phyloP scores from a whole-genome alignment of 495 filamentous ascomycete species.

The Penicillium goetzii region DNA sequence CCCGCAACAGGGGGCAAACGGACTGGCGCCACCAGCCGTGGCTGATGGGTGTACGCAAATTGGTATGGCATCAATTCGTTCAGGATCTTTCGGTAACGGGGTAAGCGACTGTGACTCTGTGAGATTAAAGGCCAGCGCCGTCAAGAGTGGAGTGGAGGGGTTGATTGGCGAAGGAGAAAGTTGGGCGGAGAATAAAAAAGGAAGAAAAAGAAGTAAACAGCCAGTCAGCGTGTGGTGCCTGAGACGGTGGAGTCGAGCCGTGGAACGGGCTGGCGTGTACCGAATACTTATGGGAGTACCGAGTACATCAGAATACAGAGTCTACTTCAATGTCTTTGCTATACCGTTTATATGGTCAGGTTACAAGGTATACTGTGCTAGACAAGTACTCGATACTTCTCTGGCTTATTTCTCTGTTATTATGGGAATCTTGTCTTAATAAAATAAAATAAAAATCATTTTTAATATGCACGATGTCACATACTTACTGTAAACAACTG shows the following conservation, averaged over 20 bases:
- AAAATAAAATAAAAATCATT: too few relatives aligned
- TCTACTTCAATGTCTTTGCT: too few relatives aligned
- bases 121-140: constrained; percentile 11
- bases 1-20: background rate
- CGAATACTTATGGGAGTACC: background rate
- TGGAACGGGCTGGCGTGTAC: background rate
- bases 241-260: constrained; percentile 15
- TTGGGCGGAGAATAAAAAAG: background rate
- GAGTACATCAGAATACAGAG: too few relatives aligned
- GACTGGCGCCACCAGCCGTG: constrained; percentile 1
- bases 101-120: background rate
- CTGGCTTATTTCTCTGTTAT: too few relatives aligned
- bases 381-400: background rate
- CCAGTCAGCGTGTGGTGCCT: constrained; percentile 19
- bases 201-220: background rate
- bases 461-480: background rate
- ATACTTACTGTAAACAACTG: too few relatives aligned
- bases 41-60: background rate
- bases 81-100: too few relatives aligned
- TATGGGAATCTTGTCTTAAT: too few relatives aligned
- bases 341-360: too few relatives aligned
- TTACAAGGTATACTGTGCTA: background rate
- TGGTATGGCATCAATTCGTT: constrained; percentile 2
- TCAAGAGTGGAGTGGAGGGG: background rate
- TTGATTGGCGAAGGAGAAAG: constrained; percentile 1